These are phyloP conservation scores for Nepenthes mirabilis DNA, from an alignment of 148 eudicot genomes.

Conservation along the genomic window DNA sequence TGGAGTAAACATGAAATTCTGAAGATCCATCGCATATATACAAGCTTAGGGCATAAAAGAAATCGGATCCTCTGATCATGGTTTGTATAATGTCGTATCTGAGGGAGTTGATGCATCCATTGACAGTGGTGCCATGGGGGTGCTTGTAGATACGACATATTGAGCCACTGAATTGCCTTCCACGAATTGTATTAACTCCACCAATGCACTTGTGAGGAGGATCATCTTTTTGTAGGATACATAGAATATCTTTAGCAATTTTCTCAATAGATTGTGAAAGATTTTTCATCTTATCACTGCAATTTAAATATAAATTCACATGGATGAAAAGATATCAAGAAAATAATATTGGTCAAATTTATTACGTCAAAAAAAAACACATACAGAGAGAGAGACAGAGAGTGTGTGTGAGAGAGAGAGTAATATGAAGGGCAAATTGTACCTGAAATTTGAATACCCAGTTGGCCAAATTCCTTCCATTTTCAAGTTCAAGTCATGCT, in stretches of 20 bases:
- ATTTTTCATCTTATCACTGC: conserved; percentile 46
- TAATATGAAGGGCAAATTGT: not conserved
- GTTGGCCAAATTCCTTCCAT: conserved; percentile 68
- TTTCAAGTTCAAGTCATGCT: conserved; percentile 28
- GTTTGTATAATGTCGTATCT: conserved; percentile 63
- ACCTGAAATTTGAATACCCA: conserved; percentile 76
- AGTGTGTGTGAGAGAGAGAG: too few relatives aligned
- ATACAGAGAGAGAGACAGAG: too few relatives aligned
- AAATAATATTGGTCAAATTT: too few relatives aligned
- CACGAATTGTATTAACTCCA: conserved; percentile 4
- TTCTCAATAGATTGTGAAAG: conserved; percentile 35
- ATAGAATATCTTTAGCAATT: conserved; percentile 21
- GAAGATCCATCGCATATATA: conserved; percentile 53
- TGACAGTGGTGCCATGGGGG: conserved; percentile 13
- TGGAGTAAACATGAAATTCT: conserved; percentile 82
- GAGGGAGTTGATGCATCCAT: conserved; percentile 34
- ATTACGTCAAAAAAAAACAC: too few relatives aligned
- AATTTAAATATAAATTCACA: not conserved
- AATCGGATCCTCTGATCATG: conserved; percentile 70
- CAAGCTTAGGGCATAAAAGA: conserved; percentile 53
- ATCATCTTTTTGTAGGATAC: conserved; percentile 9
- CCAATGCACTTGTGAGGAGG: not conserved
- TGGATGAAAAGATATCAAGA: too few relatives aligned
- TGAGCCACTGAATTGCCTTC: conserved; percentile 9
- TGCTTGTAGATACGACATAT: conserved; percentile 55